Base-by-base conservation (phyloP, 2,329 filamentous ascomycete genomes). In the Whalleya microplaca region DNA sequence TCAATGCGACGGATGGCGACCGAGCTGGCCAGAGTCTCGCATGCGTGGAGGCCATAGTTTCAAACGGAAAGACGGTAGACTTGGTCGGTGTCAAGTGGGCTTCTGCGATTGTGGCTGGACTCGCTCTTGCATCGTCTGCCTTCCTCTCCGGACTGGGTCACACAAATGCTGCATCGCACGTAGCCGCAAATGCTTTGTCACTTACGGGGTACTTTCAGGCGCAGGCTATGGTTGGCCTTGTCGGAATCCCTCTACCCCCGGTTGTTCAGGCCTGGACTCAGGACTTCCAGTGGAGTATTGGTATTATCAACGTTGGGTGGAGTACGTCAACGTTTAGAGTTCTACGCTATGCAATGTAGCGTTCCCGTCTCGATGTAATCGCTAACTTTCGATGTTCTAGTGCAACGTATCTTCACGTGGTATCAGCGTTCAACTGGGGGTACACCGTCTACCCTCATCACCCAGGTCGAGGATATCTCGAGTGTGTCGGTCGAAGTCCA, bases 221-320 rank as follows among this genome's bases (percentile, higher is more conserved):
- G 3, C 93, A 96, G 75, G 93, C 94, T 21, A 92, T 97, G 74
- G 81, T 96, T 67, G 93, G 93, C 62, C 88, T 97, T 75, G 91
- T 88, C 51, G 85, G 89, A 19, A 88, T 97, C 14, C 80, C 82
- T 45, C 83, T 96, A 51, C 94, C 94, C 9, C 94, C 94, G 0
- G 90, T 96, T 59, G 94, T 96, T 51, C 84, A 90, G 68, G 84
- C 93, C 0, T 98, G 94, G 94, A 96, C 93, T 1, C 93, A 97
- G 76, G 94, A 97, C 76, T 97, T 98, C 78, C 90, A 96, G 72
- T 98, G 94, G 94, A 96, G 89, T 69, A 95, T 98, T 91, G 94
- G 94, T 66, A 92, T 98, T 67, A 96, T 98, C 68, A 84, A 85
- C 49, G 82, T 97, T 42, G 81, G 80, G n/a, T 97, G 96, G 73